Base-by-base conservation (phyloP, 495 filamentous ascomycete genomes). In the Corynascus novoguineensis region DNA sequence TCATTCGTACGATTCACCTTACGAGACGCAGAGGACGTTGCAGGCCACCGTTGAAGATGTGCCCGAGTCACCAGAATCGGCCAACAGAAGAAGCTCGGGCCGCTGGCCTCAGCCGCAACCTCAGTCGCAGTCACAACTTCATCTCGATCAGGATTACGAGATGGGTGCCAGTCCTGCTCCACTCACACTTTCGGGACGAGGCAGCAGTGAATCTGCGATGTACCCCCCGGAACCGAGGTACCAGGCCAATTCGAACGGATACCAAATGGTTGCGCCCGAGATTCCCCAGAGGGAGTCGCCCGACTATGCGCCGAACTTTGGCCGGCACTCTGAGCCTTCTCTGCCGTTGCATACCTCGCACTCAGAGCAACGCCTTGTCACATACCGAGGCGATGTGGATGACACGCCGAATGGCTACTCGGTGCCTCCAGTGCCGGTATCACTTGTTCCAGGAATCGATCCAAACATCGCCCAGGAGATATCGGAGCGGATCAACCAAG, bases 11-110 rank as follows among this genome's bases (percentile, higher is more conserved):
- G 79, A 81, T 55, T 49, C 69, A 4, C 57, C 62, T 40, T 78
- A 77, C 55, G 76, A 77, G 8, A 64, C 66, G 25, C 61, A 76
- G 57, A 75, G 76, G 35, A 73, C 75, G 15, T 84, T 87, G 85
- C 84, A 87, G 57, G 82, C 84, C 22, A 82, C 79, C 5, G 85
- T 87, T 42, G 85, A 87, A 62, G 85, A 87, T 66, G 85, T 83
- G 45, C 79, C 81, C 3, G 75, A 78, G 45, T 76, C 77, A 14
- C 78, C 78, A 2, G 68, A 65, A 15, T 62, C 66, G n/a, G 27
- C 52, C 8, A 65, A 60, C 78, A 50, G 73, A 70, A 44, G 80
- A 73, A 73, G 73, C 74, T 64, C 68, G 34, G 70, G 69, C 19
- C 62, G 64, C 25, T 63, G 64, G 34, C 47, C 60, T 9, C 63